phyloP scores from a whole-genome alignment of 2,329 filamentous ascomycete genomes.

The Diplodia intermedia region DNA sequence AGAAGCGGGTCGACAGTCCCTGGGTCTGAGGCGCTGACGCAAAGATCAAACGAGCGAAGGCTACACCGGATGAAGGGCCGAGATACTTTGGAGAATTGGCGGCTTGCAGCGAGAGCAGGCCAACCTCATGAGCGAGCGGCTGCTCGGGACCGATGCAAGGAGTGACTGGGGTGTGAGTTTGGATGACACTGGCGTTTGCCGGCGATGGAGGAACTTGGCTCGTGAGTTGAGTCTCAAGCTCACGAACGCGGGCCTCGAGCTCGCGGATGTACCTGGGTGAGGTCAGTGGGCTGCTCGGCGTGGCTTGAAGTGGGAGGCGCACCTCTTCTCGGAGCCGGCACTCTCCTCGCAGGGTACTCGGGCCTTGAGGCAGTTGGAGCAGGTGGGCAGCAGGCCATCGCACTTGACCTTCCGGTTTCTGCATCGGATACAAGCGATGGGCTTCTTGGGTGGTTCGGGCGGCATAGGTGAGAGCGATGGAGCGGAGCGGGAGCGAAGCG shows the following conservation, averaged over 20 bases:
- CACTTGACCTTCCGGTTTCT: slow-evolving; percentile 26
- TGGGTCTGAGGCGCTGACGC: slow-evolving; percentile 38
- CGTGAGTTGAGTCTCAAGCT: neutral
- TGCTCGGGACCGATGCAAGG: slow-evolving; percentile 24
- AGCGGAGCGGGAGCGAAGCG: slow-evolving; percentile 14
- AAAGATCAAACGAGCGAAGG: slow-evolving; percentile 59
- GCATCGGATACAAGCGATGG: slow-evolving; percentile 12
- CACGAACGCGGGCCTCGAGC: slow-evolving; percentile 6
- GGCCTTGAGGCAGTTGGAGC: slow-evolving; percentile 21
- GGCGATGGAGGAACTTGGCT: neutral
- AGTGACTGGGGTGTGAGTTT: neutral
- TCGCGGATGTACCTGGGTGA: slow-evolving; percentile 11
- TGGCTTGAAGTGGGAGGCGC: neutral
- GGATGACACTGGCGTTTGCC: neutral
- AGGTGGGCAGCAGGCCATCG: slow-evolving; percentile 22
- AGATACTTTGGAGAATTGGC: slow-evolving; percentile 60
- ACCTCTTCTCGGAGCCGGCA: slow-evolving; percentile 15
- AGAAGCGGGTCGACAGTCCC: slow-evolving; percentile 38
- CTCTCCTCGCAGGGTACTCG: slow-evolving; percentile 22
- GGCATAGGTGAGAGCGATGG: slow-evolving; percentile 14
- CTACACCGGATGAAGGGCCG: slow-evolving; percentile 63
- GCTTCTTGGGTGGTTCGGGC: slow-evolving; percentile 14
- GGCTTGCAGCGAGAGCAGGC: slow-evolving; percentile 58
- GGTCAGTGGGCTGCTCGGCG: neutral
- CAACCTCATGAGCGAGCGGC: slow-evolving; percentile 59